Base-by-base conservation (phyloP, 164 flowering plant genomes). In the Vitis rupestris region DNA sequence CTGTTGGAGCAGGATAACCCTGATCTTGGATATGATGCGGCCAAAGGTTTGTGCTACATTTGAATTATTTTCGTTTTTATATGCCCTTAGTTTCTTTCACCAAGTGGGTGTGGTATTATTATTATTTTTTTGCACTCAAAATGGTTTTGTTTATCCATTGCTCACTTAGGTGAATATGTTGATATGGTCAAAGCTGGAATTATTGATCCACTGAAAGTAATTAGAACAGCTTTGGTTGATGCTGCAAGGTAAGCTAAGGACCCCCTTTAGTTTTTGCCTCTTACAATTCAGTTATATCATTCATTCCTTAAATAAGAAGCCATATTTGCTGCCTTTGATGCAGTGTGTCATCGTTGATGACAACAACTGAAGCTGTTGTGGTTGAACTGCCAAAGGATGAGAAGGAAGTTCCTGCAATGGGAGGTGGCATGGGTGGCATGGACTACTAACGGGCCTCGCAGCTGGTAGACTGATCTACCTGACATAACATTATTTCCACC, bases 11-110 rank as follows among this genome's bases (percentile, higher is more conserved):
- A 90, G 63, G 93, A 86, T 19, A 75, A 93, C 76, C 85, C 84
- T 31, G 97, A 96, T 57, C 88, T 92, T 70, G 99, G 99, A 23
- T 96, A 96, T 68, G 99, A 96, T 85, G 99, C 99, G 31, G 97
- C 99, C 51, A 96, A 93, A 86, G 98, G 99, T 93, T 1, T 59
- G 59, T 15, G 8, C 2, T 29, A 37, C 44, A 37, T 37, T 37
- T 37, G 4, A 37, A 37, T 37, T 6, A 6, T 37, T 37, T 37
- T 37, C 6, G 0, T 6, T 37, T 37, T 37, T 37, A 37, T 37
- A 37, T 37, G 44, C 44, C 44, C 44, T 37, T 37, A 3, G 44
- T 37, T 37, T 37, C 44, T 37, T 37, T 37, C 44, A 37, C 44
- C 44, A 37, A 37, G 44, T 37, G 44, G 44, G 7, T 6, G 44